phyloP scores from a whole-genome alignment of 805 yeast genomes.

The Candida khao-thaluensis region DNA sequence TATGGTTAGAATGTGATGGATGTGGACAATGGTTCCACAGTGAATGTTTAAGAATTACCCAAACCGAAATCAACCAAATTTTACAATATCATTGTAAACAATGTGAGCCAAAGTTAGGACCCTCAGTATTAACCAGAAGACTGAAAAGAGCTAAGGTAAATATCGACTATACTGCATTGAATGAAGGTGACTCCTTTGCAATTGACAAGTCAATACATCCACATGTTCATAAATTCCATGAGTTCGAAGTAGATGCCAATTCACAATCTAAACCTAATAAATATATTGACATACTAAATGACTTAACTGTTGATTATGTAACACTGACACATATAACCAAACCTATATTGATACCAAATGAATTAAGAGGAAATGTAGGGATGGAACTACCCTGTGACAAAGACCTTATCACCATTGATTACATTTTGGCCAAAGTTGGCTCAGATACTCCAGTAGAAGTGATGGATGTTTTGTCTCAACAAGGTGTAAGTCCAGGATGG shows the following conservation, averaged over 20 bases:
- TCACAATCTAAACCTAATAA: conserved; percentile 1
- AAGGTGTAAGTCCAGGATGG: conserved; percentile 64
- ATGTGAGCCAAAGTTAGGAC: conserved; percentile 49
- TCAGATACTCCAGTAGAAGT: conserved; percentile 67
- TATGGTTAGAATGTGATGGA: conserved; percentile 58
- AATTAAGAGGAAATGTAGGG: conserved; percentile 53
- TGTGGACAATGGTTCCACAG: conserved; percentile 58
- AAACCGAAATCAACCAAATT: conserved; percentile 36
- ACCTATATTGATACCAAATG: conserved; percentile 48
- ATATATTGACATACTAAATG: conserved; percentile 28
- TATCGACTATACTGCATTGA: conserved; percentile 76
- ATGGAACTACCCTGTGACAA: conserved; percentile 50
- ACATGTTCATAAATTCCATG: conserved; percentile 45
- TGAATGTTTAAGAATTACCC: conserved; percentile 43
- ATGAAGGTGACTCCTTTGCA: conserved; percentile 64
- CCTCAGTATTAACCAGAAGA: conserved; percentile 48
- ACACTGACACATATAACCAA: conserved; percentile 28
- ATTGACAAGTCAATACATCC: conserved; percentile 48
- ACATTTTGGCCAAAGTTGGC: conserved; percentile 61
- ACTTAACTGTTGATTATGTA: conserved; percentile 38
- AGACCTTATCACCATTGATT: conserved; percentile 48
- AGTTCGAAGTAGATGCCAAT: conserved; percentile 27
- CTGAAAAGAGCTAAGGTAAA: conserved; percentile 53
- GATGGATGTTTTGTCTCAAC: conserved; percentile 86
- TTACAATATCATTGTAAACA: conserved; percentile 53